phyloP scores from a whole-genome alignment of 139 green algal genomes.

The Auxenochlorella pyrenoidosa region DNA sequence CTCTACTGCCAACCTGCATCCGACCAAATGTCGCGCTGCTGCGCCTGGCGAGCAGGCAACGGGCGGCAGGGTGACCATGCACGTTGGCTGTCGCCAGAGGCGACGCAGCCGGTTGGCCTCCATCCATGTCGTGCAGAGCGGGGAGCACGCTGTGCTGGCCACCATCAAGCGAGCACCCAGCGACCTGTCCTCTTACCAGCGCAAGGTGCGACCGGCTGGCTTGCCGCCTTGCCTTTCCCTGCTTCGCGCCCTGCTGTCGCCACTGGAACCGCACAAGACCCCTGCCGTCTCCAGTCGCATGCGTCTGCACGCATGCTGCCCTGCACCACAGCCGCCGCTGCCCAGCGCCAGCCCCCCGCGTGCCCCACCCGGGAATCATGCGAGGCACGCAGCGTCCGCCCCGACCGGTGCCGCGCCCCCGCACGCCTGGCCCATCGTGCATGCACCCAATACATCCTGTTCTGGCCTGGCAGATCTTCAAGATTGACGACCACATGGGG shows the following conservation, averaged over 20 bases:
- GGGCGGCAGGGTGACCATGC: too few relatives aligned
- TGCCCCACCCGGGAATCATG: background rate
- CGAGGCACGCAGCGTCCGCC: background rate
- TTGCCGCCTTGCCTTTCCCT: background rate
- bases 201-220: slow-evolving; percentile 66
- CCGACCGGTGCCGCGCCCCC: background rate
- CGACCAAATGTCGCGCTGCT: background rate
- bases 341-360: background rate
- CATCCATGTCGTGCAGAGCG: slow-evolving; percentile 64
- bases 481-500: slow-evolving; percentile 98
- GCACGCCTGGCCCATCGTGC: too few relatives aligned
- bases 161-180: slow-evolving; percentile 90
- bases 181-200: slow-evolving; percentile 92
- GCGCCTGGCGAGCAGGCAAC: background rate
- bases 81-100: background rate
- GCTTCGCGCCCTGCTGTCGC: background rate
- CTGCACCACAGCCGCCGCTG: background rate
- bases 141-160: slow-evolving; percentile 90
- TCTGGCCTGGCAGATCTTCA: slow-evolving; percentile 77
- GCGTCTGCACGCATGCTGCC: too few relatives aligned
- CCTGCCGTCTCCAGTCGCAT: too few relatives aligned
- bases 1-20: background rate
- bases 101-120: too few relatives aligned
- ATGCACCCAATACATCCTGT: too few relatives aligned
- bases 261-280: too few relatives aligned